Evolutionary conservation across 2,329 filamentous ascomycete genomes (phyloP).

Genomic region (Talaromyces pinophilus): DNA sequence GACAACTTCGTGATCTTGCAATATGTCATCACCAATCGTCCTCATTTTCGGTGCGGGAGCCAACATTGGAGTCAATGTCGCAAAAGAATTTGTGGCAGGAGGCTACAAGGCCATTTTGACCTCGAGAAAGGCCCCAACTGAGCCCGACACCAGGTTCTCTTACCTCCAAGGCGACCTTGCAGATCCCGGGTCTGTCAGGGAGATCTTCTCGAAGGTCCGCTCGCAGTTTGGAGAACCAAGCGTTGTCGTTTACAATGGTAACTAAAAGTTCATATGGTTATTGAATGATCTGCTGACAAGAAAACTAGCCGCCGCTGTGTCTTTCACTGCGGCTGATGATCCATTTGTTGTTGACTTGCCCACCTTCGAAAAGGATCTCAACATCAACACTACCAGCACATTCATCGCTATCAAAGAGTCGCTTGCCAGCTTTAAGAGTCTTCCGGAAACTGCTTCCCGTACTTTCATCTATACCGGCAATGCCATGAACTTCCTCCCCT

Average conservation of each 20-base stretch:
- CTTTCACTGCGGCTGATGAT: neutral
- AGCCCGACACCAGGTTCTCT: neutral
- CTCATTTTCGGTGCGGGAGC: slow-evolving; percentile 4
- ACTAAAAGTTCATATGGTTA: neutral
- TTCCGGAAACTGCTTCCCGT: neutral
- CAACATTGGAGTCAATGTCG: slow-evolving; percentile 1
- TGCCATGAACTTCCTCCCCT: neutral
- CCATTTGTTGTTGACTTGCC: neutral
- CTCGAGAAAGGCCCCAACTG: neutral
- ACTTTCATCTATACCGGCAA: slow-evolving; percentile 11
- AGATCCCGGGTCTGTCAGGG: neutral
- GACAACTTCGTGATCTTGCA: neutral
- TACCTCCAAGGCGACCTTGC: slow-evolving; percentile 5
- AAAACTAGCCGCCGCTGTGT: neutral
- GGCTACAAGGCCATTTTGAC: slow-evolving; percentile 1
- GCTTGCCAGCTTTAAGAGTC: neutral
- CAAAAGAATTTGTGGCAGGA: neutral
- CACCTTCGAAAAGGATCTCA: neutral
- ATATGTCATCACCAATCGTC: slow-evolving; percentile 5
- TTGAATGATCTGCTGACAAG: neutral
- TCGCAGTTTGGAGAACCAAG: neutral
- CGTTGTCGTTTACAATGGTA: slow-evolving; percentile 8
- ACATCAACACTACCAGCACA: slow-evolving; percentile 3
- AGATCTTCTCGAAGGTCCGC: neutral
- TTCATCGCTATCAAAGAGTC: neutral